These are phyloP conservation scores for Lactuca saligna DNA, from an alignment of 129 eudicot species.

Conservation along the genomic window DNA sequence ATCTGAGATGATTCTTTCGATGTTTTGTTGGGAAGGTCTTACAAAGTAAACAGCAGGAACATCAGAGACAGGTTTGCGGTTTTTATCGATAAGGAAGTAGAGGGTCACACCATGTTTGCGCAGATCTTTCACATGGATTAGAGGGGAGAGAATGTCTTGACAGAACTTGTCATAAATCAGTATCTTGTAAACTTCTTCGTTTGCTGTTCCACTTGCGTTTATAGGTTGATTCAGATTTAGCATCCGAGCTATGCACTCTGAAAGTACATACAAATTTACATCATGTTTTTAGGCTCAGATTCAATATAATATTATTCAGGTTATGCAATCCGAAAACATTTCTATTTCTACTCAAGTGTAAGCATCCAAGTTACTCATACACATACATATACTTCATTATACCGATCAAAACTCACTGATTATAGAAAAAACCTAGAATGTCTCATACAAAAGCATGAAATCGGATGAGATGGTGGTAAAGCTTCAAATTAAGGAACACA, in stretches of 20 bases:
- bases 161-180: slow-evolving; percentile 82
- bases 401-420: neutral
- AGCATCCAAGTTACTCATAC: neutral
- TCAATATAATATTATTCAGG: neutral
- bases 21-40: slow-evolving; percentile 55
- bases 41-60: slow-evolving; percentile 98
- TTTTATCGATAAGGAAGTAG: slow-evolving; percentile 78
- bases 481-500: no score
- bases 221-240: slow-evolving; percentile 92
- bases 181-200: slow-evolving; percentile 92
- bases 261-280: neutral
- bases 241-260: slow-evolving; percentile 92
- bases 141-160: slow-evolving; percentile 83
- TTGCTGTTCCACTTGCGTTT: slow-evolving; percentile 57
- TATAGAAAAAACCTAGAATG: neutral
- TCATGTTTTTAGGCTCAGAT: neutral
- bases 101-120: slow-evolving; percentile 98
- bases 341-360: neutral
- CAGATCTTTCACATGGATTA: slow-evolving; percentile 90
- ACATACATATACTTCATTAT: slow-evolving; percentile 12
- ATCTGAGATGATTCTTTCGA: slow-evolving; percentile 66
- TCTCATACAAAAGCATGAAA: neutral
- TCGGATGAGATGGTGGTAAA: no score
- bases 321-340: neutral
- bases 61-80: slow-evolving; percentile 80